Conservation (phyloP, 2,329 filamentous ascomycete genomes). For the Thelonectria rubi region DNA sequence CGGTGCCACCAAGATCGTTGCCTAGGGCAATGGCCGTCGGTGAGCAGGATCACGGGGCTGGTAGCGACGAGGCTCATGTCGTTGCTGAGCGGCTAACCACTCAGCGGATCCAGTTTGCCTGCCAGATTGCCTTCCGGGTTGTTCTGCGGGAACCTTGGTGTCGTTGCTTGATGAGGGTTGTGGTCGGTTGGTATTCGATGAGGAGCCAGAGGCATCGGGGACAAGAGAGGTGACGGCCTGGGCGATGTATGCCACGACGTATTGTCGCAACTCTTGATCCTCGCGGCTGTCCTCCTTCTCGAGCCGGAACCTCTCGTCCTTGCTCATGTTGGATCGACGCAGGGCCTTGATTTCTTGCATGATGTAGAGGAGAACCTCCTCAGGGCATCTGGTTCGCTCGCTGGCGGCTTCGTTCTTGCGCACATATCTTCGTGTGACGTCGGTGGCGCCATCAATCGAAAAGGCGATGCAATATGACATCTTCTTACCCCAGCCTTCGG, state of each 20-base stretch:
- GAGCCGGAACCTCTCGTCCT: slow-evolving; percentile 83
- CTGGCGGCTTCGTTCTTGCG: slow-evolving; percentile 76
- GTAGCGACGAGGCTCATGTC: slow-evolving; percentile 51
- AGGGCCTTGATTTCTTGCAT: slow-evolving; percentile 90
- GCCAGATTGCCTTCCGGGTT: slow-evolving; percentile 62
- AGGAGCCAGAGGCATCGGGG: slow-evolving; percentile 54
- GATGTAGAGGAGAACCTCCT: slow-evolving; percentile 90
- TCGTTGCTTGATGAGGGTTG: slow-evolving; percentile 56
- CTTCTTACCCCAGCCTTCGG: slow-evolving; percentile 95
- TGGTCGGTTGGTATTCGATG: slow-evolving; percentile 33
- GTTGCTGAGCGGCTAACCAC: slow-evolving; percentile 60
- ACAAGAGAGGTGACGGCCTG: slow-evolving; percentile 76
- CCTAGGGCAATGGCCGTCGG: slow-evolving; percentile 49
- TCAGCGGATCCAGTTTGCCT: slow-evolving; percentile 61
- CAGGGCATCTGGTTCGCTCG: slow-evolving; percentile 82
- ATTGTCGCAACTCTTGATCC: slow-evolving; percentile 77
- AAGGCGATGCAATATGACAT: slow-evolving; percentile 98
- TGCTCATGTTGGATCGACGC: slow-evolving; percentile 83
- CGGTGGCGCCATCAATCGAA: slow-evolving; percentile 82
- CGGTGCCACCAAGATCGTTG: slow-evolving; percentile 21
- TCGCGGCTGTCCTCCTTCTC: slow-evolving; percentile 83
- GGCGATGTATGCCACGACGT: slow-evolving; percentile 77
- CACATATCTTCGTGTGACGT: slow-evolving; percentile 73
- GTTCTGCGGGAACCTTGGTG: slow-evolving; percentile 68
- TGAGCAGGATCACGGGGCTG: slow-evolving; percentile 58